Percentiles rank a stretch among this genome's conserved stretches.
These are phyloP conservation scores for Athelia psychrophila DNA, from an alignment of 1,284 basidiomycete species.

Conservation along the genomic window DNA sequence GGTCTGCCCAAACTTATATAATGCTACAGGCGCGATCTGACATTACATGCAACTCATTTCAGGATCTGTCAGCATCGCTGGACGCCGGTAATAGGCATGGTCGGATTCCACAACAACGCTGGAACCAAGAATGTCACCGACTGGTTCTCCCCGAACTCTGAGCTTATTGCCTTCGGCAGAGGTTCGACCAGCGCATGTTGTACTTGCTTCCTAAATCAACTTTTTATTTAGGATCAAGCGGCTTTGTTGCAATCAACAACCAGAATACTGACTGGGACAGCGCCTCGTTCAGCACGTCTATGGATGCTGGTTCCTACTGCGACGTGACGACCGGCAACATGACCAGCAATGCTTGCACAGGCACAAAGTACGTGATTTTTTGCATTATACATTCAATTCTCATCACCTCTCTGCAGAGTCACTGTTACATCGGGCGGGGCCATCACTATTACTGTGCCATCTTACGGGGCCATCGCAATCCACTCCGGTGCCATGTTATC, in stretches of 20 bases:
- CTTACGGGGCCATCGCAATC: conserved; percentile 57
- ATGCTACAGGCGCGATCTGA: too few relatives aligned
- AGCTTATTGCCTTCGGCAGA: conserved; percentile 63
- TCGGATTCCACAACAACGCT: conserved; percentile 61
- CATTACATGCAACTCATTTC: too few relatives aligned
- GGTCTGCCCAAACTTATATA: conserved; percentile 20
- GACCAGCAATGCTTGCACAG: conserved; percentile 43
- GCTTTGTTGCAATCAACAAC: conserved; percentile 69
- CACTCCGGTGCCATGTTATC: conserved; percentile 40
- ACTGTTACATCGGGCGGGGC: conserved; percentile 46
- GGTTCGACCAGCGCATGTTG: conserved; percentile 29
- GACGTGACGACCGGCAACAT: conserved; percentile 54
- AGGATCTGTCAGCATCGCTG: conserved; percentile 61
- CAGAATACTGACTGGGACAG: conserved; percentile 47
- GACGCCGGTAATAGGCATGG: conserved; percentile 56
- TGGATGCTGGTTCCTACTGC: conserved; percentile 54
- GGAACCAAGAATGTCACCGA: conserved; percentile 44
- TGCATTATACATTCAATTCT: too few relatives aligned
- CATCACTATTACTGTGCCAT: conserved; percentile 49
- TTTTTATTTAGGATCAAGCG: conserved; percentile 41
- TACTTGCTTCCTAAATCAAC: background rate
- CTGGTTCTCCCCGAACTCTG: conserved; percentile 52
- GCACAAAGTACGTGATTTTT: conserved; percentile 37
- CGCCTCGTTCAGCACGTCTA: conserved; percentile 49
- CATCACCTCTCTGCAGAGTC: conserved; percentile 31